phyloP scores from a whole-genome alignment of 2,329 filamentous ascomycete genomes.

The Ophiostoma tasmaniense region DNA sequence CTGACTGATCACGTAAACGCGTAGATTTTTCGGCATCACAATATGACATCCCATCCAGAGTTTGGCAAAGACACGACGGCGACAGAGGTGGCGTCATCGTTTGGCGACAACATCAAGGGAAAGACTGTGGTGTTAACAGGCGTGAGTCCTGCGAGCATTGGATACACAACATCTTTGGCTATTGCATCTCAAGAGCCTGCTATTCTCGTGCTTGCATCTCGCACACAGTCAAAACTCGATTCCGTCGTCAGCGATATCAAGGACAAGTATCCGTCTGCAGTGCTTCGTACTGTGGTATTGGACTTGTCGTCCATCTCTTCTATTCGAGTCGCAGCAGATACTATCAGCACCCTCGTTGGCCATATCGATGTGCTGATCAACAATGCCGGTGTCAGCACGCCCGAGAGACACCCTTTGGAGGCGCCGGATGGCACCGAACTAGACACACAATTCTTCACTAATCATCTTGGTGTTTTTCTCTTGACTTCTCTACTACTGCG shows the following conservation, averaged over 20 bases:
- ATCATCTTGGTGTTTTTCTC: neutral
- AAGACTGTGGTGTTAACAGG: slow-evolving; percentile 29
- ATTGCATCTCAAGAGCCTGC: slow-evolving; percentile 37
- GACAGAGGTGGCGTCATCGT: slow-evolving; percentile 19
- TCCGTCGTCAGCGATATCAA: neutral
- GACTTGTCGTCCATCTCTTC: neutral
- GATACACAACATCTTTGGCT: slow-evolving; percentile 33
- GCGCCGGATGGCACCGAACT: slow-evolving; percentile 27
- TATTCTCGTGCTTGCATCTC: slow-evolving; percentile 33
- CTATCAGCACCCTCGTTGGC: neutral
- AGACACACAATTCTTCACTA: slow-evolving; percentile 15
- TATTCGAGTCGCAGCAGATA: neutral
- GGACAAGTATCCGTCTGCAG: neutral
- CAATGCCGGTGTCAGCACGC: slow-evolving; percentile 33
- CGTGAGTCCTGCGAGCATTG: slow-evolving; percentile 35
- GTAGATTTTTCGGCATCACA: neutral
- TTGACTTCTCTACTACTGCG: neutral
- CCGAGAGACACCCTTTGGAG: slow-evolving; percentile 27
- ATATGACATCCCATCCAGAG: slow-evolving; percentile 20
- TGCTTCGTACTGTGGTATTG: neutral
- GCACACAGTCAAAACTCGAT: neutral
- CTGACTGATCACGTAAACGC: neutral
- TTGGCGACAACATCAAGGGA: slow-evolving; percentile 17
- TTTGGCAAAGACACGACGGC: slow-evolving; percentile 19
- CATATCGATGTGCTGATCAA: slow-evolving; percentile 33